Evolutionary conservation across 2,329 filamentous ascomycete species (phyloP).

Genomic region (Plectosphaerella sp.): DNA sequence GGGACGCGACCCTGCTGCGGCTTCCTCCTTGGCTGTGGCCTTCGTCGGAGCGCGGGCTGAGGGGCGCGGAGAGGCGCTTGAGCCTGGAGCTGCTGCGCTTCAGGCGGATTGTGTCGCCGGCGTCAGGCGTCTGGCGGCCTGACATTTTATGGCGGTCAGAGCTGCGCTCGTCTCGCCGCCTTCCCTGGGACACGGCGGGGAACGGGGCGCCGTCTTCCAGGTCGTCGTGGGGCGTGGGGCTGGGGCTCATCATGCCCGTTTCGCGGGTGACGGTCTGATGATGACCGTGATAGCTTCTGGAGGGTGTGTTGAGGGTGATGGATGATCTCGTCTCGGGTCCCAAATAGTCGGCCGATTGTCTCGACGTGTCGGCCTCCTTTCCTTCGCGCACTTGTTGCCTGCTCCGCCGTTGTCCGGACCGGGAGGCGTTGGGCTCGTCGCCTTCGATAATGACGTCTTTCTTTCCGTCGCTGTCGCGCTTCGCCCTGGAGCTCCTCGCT

Average conservation of each 20-base stretch:
- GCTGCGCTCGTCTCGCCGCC: conserved; percentile 45
- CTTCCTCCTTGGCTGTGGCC: conserved; percentile 6
- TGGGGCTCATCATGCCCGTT: background rate
- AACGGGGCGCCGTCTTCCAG: conserved; percentile 65
- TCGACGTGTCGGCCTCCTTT: background rate
- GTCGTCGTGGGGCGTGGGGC: conserved; percentile 19
- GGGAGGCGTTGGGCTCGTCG: conserved; percentile 21
- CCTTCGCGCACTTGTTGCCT: conserved; percentile 10
- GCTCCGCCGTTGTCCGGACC: conserved; percentile 2
- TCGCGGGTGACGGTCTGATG: background rate
- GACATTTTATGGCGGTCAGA: conserved; percentile 42
- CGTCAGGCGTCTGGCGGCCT: conserved; percentile 44
- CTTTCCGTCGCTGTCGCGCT: conserved; percentile 37
- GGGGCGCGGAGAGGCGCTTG: conserved; percentile 51
- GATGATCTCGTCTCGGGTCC: background rate
- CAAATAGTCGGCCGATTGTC: conserved; percentile 18
- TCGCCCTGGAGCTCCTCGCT: conserved; percentile 44
- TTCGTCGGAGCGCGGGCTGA: conserved; percentile 37
- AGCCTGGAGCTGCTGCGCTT: conserved; percentile 56
- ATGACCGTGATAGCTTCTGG: conserved; percentile 1
- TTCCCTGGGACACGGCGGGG: conserved; percentile 61
- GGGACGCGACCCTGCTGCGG: conserved; percentile 10
- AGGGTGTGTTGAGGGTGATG: background rate
- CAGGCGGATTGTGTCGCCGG: conserved; percentile 34
- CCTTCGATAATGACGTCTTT: conserved; percentile 39